Evolutionary conservation across 225 moss, liverwort and hornwort species (phyloP), one percentile per base, ranked within the genome.

Genomic region (Physcomitrium patens): DNA sequence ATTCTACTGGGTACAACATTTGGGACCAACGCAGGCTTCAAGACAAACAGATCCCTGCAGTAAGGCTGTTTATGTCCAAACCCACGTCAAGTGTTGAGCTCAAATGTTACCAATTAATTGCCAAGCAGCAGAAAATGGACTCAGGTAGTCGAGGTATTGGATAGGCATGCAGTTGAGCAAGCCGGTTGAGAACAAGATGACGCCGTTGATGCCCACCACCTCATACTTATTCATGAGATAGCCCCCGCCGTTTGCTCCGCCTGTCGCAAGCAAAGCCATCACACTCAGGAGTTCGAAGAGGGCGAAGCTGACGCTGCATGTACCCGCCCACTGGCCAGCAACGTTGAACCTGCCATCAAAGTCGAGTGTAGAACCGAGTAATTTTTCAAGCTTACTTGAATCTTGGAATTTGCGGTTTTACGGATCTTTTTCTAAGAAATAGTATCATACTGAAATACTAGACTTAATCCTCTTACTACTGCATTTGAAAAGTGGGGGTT

Each of bases 191-290:
- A 47, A 22, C 31, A 81, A 31, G 60, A 67, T 72, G 61, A 47
- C 76, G 7, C 60, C 72, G 54, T 76, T 60, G 11, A 50, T 3
- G 61, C 26, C 88, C 3, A 94, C 26, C 20, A 90, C 22, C 0
- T 79, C 71, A 60, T 89, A 89, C 77, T 87, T 89, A 72, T 69
- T 77, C 52, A 82, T 49, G 27, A 67, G 4, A 22, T 87, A 86
- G 55, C 92, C 92, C 10, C 89, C 91, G 10, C 58, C 79, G 69
- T 90, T 91, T 9, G 67, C 86, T 16, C 90, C 86, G 22, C 94
- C 84, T 19, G 85, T 91, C 16, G 71, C 73, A 3, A 94, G 76
- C 56, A 94, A 31, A 46, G 91, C 86, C 8, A 92, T 70, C 0
- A 82, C 85, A 81, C 82, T 85, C 63, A 88, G 3, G 19, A 94